phyloP scores from a whole-genome alignment of 106 monocot species.

The Alisma plantagoaquatica region DNA sequence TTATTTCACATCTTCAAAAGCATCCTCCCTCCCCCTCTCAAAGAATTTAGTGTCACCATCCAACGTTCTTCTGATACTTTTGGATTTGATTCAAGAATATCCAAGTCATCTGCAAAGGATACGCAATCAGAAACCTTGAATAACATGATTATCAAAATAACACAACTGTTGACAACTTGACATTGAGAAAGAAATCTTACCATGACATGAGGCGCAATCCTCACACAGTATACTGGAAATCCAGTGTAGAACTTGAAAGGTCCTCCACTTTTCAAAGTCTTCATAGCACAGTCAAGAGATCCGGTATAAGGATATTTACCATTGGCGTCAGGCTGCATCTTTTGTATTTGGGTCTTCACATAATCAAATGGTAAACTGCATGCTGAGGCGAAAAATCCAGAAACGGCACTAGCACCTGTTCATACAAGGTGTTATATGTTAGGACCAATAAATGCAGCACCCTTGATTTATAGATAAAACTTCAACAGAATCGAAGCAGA shows the following conservation, averaged over 20 bases:
- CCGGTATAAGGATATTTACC: constrained; percentile 87
- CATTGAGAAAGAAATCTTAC: too few relatives aligned
- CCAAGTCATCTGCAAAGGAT: constrained; percentile 62
- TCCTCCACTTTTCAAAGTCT: constrained; percentile 62
- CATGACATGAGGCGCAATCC: constrained; percentile 88
- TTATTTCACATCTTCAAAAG: too few relatives aligned
- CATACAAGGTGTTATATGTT: too few relatives aligned
- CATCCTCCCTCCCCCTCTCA: too few relatives aligned
- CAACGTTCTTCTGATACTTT: constrained; percentile 43
- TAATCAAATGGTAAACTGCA: constrained; percentile 88
- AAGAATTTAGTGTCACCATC: too few relatives aligned
- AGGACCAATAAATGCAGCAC: too few relatives aligned
- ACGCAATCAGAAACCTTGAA: too few relatives aligned
- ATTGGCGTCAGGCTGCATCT: constrained; percentile 68
- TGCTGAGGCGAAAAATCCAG: constrained; percentile 66
- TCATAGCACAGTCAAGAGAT: constrained; percentile 58
- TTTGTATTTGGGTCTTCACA: constrained; percentile 88
- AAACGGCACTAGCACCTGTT: constrained; percentile 68
- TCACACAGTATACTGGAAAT: constrained; percentile 79
- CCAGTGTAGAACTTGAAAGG: constrained; percentile 77
- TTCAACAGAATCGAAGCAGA: too few relatives aligned
- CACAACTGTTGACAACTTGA: too few relatives aligned
- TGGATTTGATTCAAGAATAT: constrained; percentile 83
- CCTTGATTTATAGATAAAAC: too few relatives aligned
- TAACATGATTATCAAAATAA: too few relatives aligned